phyloP scores from a whole-genome alignment of 2,329 filamentous ascomycete genomes.

The Aureobasidium leucospermi region DNA sequence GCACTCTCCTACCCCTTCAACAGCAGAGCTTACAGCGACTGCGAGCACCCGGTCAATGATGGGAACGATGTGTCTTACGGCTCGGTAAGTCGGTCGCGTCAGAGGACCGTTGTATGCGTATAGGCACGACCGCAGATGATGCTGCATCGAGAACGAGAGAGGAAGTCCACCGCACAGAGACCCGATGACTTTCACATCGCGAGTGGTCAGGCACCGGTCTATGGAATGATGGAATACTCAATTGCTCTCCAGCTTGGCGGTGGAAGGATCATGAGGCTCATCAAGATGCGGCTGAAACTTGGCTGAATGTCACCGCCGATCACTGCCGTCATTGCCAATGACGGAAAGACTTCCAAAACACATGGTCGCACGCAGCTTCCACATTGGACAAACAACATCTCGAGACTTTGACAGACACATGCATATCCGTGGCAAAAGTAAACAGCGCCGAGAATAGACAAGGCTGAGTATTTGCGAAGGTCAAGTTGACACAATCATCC shows the following conservation, averaged over 20 bases:
- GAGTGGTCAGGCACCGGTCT: no score
- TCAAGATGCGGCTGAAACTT: neutral
- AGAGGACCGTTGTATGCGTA: no score
- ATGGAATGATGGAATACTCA: neutral
- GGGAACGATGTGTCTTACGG: no score
- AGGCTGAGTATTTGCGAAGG: neutral
- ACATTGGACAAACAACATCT: neutral
- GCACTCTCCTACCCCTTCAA: no score
- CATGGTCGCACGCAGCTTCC: neutral
- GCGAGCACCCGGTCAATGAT: no score
- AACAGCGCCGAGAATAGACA: neutral
- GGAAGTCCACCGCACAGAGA: no score
- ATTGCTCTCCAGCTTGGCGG: neutral
- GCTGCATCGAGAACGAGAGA: no score
- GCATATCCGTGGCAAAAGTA: neutral
- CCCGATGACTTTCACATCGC: no score
- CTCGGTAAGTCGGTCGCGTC: no score
- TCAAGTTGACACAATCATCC: neutral
- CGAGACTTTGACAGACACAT: neutral
- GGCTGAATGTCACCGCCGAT: neutral
- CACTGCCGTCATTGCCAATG: neutral
- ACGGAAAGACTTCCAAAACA: neutral
- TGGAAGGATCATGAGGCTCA: neutral
- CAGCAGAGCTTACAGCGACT: no score
- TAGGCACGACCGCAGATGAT: no score